Evolutionary conservation across 1,284 basidiomycete species (phyloP).

Genomic region (Leccinum insolens): DNA sequence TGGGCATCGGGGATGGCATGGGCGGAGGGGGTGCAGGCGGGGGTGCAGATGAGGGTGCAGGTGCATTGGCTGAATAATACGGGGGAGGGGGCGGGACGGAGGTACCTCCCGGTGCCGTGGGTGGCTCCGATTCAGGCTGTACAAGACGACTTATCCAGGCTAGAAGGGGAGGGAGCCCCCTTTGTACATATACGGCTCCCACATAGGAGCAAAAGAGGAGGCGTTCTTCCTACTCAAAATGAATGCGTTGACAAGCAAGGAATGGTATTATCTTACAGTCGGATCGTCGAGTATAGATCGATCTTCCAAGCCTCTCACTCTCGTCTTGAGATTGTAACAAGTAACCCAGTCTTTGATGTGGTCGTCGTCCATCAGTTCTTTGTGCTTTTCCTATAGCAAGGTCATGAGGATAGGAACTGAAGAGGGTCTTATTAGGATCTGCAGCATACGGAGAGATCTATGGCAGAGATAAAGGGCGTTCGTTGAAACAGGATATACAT

Average conservation of each 20-base stretch:
- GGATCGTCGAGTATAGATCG: constrained; percentile 35
- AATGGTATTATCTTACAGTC: constrained; percentile 31
- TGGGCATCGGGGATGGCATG: constrained; percentile 6
- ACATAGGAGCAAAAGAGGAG: constrained; percentile 54
- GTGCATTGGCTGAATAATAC: constrained; percentile 18
- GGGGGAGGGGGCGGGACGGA: constrained; percentile 27
- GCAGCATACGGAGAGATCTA: constrained; percentile 43
- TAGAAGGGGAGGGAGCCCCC: constrained; percentile 43
- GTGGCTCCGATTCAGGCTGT: constrained; percentile 42
- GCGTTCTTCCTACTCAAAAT: constrained; percentile 44
- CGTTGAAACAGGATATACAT: constrained; percentile 46
- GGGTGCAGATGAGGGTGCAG: constrained; percentile 11
- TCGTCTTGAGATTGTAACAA: constrained; percentile 43
- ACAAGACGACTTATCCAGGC: constrained; percentile 53
- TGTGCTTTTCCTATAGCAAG: constrained; percentile 32
- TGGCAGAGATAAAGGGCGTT: constrained; percentile 41
- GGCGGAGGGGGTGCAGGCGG: constrained; percentile 19
- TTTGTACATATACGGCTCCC: constrained; percentile 51
- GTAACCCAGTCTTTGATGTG: constrained; percentile 46
- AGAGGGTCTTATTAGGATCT: not conserved
- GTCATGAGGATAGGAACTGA: constrained; percentile 1
- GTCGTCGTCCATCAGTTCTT: constrained; percentile 30
- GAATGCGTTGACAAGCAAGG: not conserved
- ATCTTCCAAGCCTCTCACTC: constrained; percentile 40
- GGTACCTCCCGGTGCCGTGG: constrained; percentile 32